Evolutionary conservation across 2,329 filamentous ascomycete species (phyloP).

Genomic region (Fusarium sp.): DNA sequence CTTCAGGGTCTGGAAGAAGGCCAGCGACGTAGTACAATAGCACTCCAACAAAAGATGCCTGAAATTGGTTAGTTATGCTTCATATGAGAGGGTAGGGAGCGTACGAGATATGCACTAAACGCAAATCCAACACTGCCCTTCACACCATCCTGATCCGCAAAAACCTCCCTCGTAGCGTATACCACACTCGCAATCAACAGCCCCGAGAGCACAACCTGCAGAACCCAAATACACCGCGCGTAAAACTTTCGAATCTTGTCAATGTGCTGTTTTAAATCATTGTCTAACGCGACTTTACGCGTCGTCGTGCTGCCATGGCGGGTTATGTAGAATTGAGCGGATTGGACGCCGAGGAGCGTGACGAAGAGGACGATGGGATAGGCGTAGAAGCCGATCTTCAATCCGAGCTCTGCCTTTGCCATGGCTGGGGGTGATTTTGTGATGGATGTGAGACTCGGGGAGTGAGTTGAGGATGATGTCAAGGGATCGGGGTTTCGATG

Average conservation of each 20-base stretch:
- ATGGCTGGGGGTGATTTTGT: constrained; percentile 27
- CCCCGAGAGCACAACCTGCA: constrained; percentile 46
- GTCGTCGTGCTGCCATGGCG: constrained; percentile 38
- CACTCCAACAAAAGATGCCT: constrained; percentile 52
- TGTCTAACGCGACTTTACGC: constrained; percentile 36
- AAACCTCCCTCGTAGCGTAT: constrained; percentile 44
- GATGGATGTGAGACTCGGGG: background rate
- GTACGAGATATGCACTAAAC: constrained; percentile 52
- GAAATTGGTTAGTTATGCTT: background rate
- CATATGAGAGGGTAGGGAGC: background rate
- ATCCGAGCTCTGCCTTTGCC: constrained; percentile 46
- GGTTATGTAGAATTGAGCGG: constrained; percentile 48
- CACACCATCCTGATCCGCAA: constrained; percentile 40
- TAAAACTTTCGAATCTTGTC: constrained; percentile 43
- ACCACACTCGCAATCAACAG: constrained; percentile 48
- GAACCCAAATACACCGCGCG: constrained; percentile 46
- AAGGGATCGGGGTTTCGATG: constrained; percentile 18
- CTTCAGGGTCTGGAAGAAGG: constrained; percentile 54
- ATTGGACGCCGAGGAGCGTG: constrained; percentile 48
- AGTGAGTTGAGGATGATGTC: constrained; percentile 10
- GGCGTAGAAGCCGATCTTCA: constrained; percentile 51
- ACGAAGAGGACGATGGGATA: constrained; percentile 52
- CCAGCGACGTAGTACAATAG: constrained; percentile 53
- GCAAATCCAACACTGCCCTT: constrained; percentile 45
- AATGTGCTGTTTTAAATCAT: constrained; percentile 42